Percentiles rank a stretch among this genome's conserved stretches.
Conservation (phyloP, 805 yeast species). For the Metschnikowia peoriensis region DNA sequence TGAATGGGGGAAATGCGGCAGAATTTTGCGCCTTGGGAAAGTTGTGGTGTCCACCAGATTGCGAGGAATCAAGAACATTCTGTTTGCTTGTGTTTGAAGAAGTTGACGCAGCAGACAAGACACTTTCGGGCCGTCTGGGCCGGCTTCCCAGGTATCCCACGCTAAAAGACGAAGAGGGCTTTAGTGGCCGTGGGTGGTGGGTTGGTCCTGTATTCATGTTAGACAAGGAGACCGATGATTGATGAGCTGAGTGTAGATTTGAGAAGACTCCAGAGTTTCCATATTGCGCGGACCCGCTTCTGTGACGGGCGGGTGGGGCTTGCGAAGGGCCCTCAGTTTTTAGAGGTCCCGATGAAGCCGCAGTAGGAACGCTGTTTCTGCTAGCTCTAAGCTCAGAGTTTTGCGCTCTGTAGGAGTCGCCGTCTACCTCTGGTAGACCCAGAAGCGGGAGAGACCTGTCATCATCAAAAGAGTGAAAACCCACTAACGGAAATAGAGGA, state of each 20-base stretch:
- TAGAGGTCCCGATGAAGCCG: not conserved
- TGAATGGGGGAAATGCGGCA: conserved; percentile 20
- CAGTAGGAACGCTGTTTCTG: not conserved
- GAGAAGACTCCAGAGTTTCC: not conserved
- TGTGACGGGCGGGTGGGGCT: not conserved
- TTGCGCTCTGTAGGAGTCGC: not conserved
- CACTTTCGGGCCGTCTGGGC: conserved; percentile 41
- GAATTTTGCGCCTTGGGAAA: conserved; percentile 16
- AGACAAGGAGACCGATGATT: conserved; percentile 6
- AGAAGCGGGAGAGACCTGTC: conserved; percentile 35
- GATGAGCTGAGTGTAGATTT: conserved; percentile 3
- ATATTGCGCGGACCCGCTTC: conserved; percentile 4
- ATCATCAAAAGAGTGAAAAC: conserved; percentile 35
- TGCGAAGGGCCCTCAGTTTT: not conserved
- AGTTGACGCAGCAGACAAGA: conserved; percentile 37
- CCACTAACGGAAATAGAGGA: conserved; percentile 44
- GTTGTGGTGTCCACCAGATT: conserved; percentile 2
- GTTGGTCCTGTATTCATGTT: conserved; percentile 4
- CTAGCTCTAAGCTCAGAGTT: not conserved
- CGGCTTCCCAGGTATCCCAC: conserved; percentile 25
- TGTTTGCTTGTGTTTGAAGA: conserved; percentile 27
- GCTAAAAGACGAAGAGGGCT: conserved; percentile 5
- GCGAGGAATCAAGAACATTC: conserved; percentile 14
- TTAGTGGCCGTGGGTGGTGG: conserved; percentile 14
- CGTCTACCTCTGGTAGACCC: conserved; percentile 23